These are phyloP conservation scores for Primulina eburnea DNA, from an alignment of 257 asterid genomes.

Conservation along the genomic window DNA sequence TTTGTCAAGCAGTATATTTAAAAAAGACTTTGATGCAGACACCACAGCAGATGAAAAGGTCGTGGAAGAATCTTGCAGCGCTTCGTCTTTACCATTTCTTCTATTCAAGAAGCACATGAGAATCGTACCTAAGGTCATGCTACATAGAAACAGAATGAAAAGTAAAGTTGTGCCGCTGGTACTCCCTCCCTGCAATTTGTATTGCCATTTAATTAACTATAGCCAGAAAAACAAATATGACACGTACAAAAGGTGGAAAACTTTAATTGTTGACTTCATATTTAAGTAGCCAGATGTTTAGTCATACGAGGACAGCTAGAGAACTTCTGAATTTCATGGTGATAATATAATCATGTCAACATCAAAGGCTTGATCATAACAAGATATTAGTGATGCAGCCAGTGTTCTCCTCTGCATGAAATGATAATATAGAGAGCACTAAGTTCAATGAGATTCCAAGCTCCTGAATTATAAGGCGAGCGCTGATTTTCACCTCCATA, in stretches of 20 bases:
- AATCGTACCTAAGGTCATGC: slow-evolving; percentile 69
- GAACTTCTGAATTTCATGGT: background rate
- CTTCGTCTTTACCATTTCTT: slow-evolving; percentile 64
- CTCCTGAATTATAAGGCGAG: background rate
- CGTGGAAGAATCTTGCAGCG: slow-evolving; percentile 35
- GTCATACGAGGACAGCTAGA: background rate
- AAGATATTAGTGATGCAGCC: background rate
- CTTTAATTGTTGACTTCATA: background rate
- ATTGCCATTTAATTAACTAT: slow-evolving; percentile 19
- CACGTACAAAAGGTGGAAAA: slow-evolving; percentile 9
- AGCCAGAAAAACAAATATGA: background rate
- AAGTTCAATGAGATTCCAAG: background rate
- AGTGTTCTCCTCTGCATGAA: background rate
- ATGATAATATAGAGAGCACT: background rate
- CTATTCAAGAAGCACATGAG: slow-evolving; percentile 85
- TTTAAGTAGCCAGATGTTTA: background rate
- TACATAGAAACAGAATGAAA: slow-evolving; percentile 62
- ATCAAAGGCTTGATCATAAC: background rate
- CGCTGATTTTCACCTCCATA: background rate
- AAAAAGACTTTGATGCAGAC: slow-evolving; percentile 49
- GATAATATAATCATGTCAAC: background rate
- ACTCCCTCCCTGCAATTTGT: slow-evolving; percentile 69
- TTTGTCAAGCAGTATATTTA: slow-evolving; percentile 55
- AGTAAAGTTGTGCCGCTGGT: slow-evolving; percentile 81
- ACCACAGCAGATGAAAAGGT: slow-evolving; percentile 54